Conservation (phyloP, 1,284 basidiomycete genomes). For the Dichomitus squalens region DNA sequence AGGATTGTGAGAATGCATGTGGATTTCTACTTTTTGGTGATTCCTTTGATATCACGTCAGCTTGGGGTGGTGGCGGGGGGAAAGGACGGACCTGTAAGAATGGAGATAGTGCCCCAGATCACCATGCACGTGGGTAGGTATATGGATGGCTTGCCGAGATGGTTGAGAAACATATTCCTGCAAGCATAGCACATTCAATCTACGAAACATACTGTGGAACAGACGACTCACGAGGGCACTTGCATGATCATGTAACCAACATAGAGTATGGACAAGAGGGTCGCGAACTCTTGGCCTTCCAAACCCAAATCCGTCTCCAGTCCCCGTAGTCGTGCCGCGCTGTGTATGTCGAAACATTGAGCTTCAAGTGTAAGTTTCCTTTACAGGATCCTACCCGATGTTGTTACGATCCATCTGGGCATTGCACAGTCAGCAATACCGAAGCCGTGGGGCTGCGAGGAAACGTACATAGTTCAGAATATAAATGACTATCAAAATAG, state of each 20-base stretch:
- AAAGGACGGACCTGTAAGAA: constrained; percentile 23
- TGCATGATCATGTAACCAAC: constrained; percentile 85
- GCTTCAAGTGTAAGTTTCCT: too few relatives aligned
- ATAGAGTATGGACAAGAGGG: constrained; percentile 73
- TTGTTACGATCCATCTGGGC: constrained; percentile 71
- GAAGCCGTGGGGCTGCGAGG: neutral
- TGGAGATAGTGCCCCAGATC: constrained; percentile 48
- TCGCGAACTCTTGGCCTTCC: constrained; percentile 69
- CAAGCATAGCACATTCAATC: neutral
- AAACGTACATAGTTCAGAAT: constrained; percentile 63
- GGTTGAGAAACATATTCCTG: constrained; percentile 76
- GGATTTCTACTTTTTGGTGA: constrained; percentile 20
- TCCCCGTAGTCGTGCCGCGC: constrained; percentile 68
- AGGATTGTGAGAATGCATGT: neutral
- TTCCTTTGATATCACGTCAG: constrained; percentile 4
- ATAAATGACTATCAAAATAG: constrained; percentile 68
- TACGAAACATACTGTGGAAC: neutral
- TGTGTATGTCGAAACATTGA: too few relatives aligned
- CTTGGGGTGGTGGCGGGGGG: too few relatives aligned
- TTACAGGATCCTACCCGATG: constrained; percentile 51
- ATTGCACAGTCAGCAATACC: too few relatives aligned
- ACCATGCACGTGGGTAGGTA: constrained; percentile 75
- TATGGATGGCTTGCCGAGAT: constrained; percentile 70
- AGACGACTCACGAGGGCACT: constrained; percentile 64
- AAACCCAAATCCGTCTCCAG: constrained; percentile 71